These are phyloP conservation scores for Beauveria rudraprayagi DNA, from an alignment of 2,329 filamentous ascomycete genomes.

Conservation along the genomic window DNA sequence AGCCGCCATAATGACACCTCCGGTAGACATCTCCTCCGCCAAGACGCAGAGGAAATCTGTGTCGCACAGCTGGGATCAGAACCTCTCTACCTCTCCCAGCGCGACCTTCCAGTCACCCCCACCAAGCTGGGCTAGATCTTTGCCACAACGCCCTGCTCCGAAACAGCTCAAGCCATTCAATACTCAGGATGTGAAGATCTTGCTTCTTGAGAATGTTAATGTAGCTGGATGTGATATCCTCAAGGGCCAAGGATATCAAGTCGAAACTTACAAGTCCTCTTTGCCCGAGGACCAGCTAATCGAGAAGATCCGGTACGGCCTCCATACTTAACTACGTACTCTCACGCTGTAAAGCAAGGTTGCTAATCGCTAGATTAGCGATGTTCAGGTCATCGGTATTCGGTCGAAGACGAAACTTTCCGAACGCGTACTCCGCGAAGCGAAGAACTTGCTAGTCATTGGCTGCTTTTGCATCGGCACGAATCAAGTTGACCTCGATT, in stretches of 20 bases:
- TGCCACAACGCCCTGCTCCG: constrained; percentile 29
- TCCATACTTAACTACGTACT: constrained; percentile 10
- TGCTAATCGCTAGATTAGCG: constrained; percentile 40
- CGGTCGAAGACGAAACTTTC: constrained; percentile 96
- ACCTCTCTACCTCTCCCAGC: constrained; percentile 65
- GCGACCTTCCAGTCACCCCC: constrained; percentile 67
- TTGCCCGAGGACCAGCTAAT: constrained; percentile 89
- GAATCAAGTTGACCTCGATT: constrained; percentile 85
- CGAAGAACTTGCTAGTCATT: constrained; percentile 89
- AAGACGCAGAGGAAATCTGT: constrained; percentile 28
- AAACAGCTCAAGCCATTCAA: constrained; percentile 94
- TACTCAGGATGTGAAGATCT: constrained; percentile 91
- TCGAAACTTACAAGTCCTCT: constrained; percentile 83
- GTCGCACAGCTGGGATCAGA: constrained; percentile 50
- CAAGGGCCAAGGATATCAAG: constrained; percentile 83
- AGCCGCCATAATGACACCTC: constrained; percentile 32
- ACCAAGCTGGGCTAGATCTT: constrained; percentile 48
- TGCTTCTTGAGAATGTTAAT: constrained; percentile 94
- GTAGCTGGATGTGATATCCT: constrained; percentile 79
- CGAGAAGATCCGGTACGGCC: constrained; percentile 79
- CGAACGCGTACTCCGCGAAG: constrained; percentile 73
- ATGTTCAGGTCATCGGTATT: constrained; percentile 96
- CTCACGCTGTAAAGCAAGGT: background rate
- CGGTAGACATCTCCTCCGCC: constrained; percentile 40
- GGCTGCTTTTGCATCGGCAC: constrained; percentile 99